Conservation (phyloP, 805 yeast genomes). For the Metschnikowia dekortorum region DNA sequence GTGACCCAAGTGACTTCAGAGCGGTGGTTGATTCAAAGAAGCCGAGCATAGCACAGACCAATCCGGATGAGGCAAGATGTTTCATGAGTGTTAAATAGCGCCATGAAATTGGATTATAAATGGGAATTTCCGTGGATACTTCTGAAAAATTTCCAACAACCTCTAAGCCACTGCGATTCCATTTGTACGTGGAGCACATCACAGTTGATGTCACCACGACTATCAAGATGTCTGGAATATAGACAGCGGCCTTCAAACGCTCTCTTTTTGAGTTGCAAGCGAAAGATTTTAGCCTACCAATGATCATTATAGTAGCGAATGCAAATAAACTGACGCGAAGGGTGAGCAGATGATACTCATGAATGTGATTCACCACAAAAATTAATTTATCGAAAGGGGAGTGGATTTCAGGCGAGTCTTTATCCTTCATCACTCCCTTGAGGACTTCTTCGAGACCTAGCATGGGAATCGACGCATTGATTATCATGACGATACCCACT, state of each 20-base stretch:
- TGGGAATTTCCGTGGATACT: conserved; percentile 41
- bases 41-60: conserved; percentile 79
- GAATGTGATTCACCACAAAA: conserved; percentile 50
- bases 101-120: conserved; percentile 53
- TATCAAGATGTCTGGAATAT: conserved; percentile 79
- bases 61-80: conserved; percentile 60
- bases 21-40: conserved; percentile 94
- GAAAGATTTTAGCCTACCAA: conserved; percentile 36
- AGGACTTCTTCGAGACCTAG: conserved; percentile 56
- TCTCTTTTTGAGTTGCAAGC: conserved; percentile 7
- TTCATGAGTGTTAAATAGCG: conserved; percentile 47
- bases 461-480: conserved; percentile 67
- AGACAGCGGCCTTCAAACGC: conserved; percentile 40
- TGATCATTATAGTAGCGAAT: conserved; percentile 44
- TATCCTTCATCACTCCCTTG: conserved; percentile 33
- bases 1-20: conserved; percentile 75
- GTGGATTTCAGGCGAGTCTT: conserved; percentile 33
- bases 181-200: conserved; percentile 43
- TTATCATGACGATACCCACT: conserved; percentile 42
- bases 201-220: conserved; percentile 63
- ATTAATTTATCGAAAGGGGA: conserved; percentile 67
- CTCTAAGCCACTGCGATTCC: conserved; percentile 53
- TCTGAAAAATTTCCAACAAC: conserved; percentile 64
- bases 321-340: conserved; percentile 54
- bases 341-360: conserved; percentile 54